Evolutionary conservation across 208 protist genomes (phyloP).

Genomic region (Trypanosoma rangeli): DNA sequence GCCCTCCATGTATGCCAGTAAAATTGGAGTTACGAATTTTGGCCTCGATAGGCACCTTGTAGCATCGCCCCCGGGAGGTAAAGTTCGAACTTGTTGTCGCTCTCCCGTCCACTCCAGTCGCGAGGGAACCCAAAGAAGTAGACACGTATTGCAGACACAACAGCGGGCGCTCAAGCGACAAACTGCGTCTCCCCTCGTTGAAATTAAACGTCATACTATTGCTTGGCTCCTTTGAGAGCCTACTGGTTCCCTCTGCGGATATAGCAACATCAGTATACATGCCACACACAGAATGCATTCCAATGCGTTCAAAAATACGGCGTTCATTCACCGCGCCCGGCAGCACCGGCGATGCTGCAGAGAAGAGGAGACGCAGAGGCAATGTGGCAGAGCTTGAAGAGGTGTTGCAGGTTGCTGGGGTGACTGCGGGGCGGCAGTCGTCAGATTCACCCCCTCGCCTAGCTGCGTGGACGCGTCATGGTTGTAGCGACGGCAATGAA

Average conservation of each 20-base stretch:
- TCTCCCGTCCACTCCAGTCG: too few relatives aligned
- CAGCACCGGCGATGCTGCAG: not conserved
- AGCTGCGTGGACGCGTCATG: not conserved
- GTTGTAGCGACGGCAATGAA: not conserved
- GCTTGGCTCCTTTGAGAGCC: not conserved
- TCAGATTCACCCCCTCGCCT: not conserved
- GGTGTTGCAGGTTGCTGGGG: not conserved
- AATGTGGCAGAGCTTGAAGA: not conserved
- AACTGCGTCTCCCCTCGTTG: not conserved
- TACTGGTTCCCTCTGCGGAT: not conserved
- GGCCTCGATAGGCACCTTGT: not conserved
- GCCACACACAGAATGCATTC: conserved; percentile 14
- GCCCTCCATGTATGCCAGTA: conserved; percentile 1
- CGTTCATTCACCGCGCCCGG: conserved; percentile 12
- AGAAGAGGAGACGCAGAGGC: not conserved
- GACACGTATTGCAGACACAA: not conserved
- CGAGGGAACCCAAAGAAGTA: not conserved
- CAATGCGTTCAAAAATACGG: conserved; percentile 22
- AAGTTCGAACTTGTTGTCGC: not conserved
- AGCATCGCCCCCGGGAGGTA: too few relatives aligned
- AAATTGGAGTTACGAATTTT: conserved; percentile 3
- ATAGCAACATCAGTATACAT: conserved; percentile 1
- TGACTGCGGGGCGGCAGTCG: not conserved
- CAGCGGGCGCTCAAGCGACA: not conserved
- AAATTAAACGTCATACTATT: not conserved